Evolutionary conservation across 768 basidiomycete genomes (phyloP).

Genomic region (Amylocystis lapponica): DNA sequence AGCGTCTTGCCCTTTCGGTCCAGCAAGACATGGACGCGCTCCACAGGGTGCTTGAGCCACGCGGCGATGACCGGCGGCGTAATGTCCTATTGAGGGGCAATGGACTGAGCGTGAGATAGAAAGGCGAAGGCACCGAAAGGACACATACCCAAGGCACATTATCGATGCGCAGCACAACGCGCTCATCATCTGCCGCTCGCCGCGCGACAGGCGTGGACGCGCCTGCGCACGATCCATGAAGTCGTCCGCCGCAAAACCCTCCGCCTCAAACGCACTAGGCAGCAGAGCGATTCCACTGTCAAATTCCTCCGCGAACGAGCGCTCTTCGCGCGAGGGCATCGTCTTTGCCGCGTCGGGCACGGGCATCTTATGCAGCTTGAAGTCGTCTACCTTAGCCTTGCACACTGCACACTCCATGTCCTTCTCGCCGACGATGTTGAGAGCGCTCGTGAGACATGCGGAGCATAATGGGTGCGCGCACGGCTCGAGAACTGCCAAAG

Average conservation of each 20-base stretch:
- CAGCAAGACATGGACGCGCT: constrained; percentile 71
- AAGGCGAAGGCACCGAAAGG: too few species aligned
- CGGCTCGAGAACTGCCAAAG: constrained; percentile 63
- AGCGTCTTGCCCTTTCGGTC: constrained; percentile 80
- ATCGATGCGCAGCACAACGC: constrained; percentile 71
- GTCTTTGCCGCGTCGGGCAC: constrained; percentile 1
- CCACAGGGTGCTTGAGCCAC: constrained; percentile 69
- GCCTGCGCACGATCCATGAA: constrained; percentile 29
- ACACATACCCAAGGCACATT: constrained; percentile 80
- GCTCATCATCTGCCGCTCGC: constrained; percentile 6
- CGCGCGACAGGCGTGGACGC: constrained; percentile 26
- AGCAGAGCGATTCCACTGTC: constrained; percentile 17
- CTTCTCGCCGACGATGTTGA: constrained; percentile 88
- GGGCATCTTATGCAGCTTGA: constrained; percentile 39
- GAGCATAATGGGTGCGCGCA: constrained; percentile 77
- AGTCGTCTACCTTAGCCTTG: constrained; percentile 62
- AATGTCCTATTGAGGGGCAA: constrained; percentile 53
- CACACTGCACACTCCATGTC: constrained; percentile 84
- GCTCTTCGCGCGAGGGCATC: constrained; percentile 21
- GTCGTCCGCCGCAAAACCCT: constrained; percentile 9
- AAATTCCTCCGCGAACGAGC: constrained; percentile 19
- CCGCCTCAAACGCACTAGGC: constrained; percentile 22
- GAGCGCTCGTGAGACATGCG: constrained; percentile 74
- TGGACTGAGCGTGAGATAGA: constrained; percentile 1
- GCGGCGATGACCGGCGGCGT: constrained; percentile 64